phyloP scores from a whole-genome alignment of 345 rosid species.

The Rhodamnia argentea region DNA sequence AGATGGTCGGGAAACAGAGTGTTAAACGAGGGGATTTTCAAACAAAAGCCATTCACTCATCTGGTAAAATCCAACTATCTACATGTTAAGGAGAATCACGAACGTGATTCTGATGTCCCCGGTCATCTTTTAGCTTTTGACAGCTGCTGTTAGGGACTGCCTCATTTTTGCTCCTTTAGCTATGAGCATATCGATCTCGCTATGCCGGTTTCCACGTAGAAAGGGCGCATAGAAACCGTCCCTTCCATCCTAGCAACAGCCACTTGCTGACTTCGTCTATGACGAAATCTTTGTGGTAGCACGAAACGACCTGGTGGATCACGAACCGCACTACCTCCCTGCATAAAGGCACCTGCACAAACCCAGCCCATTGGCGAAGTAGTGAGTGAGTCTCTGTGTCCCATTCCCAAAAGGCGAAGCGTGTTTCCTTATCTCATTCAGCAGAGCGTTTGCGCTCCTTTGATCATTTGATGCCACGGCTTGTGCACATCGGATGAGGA shows the following conservation, averaged over 20 bases:
- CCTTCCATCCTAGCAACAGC: slow-evolving; percentile 6
- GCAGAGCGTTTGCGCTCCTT: slow-evolving; percentile 5
- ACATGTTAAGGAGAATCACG: not conserved
- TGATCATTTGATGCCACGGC: slow-evolving; percentile 15
- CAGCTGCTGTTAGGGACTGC: not conserved
- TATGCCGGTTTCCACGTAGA: slow-evolving; percentile 5
- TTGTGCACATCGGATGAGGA: slow-evolving; percentile 20
- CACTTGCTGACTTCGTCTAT: slow-evolving; percentile 1
- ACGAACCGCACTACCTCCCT: not conserved
- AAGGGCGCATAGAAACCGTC: slow-evolving; percentile 1
- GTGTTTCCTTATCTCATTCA: slow-evolving; percentile 14
- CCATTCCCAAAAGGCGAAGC: slow-evolving; percentile 18
- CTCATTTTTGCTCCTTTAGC: not conserved
- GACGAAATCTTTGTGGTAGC: slow-evolving; percentile 2
- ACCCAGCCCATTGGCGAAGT: slow-evolving; percentile 16
- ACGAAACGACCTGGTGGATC: not conserved
- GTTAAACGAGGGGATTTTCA: not conserved
- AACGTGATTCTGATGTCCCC: not conserved
- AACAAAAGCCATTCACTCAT: not conserved
- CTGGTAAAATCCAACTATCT: not conserved
- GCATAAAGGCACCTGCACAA: slow-evolving; percentile 1
- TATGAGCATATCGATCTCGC: not conserved
- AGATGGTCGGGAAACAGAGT: not conserved
- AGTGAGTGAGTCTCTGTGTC: slow-evolving; percentile 22
- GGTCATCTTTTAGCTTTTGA: not conserved